Evolutionary conservation across 1,139 yeast species (phyloP), one percentile per base, ranked within the genome.

Genomic region (Protomyces pachydermus): DNA sequence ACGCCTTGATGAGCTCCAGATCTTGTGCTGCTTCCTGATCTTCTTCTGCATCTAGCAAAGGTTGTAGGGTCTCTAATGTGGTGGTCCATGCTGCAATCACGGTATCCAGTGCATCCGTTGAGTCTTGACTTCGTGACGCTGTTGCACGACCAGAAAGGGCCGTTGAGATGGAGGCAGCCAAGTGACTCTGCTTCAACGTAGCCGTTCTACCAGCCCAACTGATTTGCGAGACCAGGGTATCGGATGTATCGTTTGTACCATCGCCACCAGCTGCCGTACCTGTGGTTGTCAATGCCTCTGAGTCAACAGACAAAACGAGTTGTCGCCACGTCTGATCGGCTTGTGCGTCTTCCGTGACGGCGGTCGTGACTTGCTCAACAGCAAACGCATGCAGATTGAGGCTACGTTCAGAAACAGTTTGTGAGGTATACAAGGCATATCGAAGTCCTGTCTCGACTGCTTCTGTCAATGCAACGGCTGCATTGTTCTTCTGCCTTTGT

Each of bases 361-460:
- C 53, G 32, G 56, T 34, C 2, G 51, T 25, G 45, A 51, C 37
- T 28, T 58, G 62, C n/a, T 53, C 52, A 28, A 58, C 14, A 3
- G 62, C 62, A 14, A 58, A 58, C 32, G 45, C 38, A 16, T 58
- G 62, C 25, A 58, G 53, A 34, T 58, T 58, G 23, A 58, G 23
- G 5, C 52, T 51, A 12, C 62, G 25, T 34, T 58, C 62, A 2
- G 53, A 50, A 6, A 18, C 23, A 3, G 62, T 39, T 10, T 55
- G 56, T 14, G 56, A 38, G 20, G 53, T 55, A 28, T 58, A 58
- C 18, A 58, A 37, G 12, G 39, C 53, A 23, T 25, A 58, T 10
- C 62, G 51, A 1, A 58, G 45, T 9, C 62, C 62, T 6, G 62
- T 58, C 45, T 58, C 62, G 45, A 58, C 62, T 20, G 56, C 34